phyloP scores from a whole-genome alignment of 148 eudicot genomes.

The Fallopia convolvulus region DNA sequence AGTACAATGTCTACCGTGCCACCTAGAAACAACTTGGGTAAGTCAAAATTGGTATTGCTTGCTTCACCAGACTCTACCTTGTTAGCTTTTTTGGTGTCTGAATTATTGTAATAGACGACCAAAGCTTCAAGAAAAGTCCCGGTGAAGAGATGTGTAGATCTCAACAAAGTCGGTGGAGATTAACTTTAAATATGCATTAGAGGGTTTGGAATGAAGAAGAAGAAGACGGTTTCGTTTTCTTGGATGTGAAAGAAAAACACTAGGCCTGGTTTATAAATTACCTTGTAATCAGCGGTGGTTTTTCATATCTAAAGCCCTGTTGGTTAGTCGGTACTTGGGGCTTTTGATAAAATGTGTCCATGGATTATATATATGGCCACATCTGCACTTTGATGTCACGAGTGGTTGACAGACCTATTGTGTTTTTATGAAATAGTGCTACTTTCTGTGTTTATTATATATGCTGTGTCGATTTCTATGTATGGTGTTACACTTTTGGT shows the following conservation, averaged over 20 bases:
- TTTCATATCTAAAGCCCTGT: not conserved
- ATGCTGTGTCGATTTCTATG: too few relatives aligned
- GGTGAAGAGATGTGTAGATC: not conserved
- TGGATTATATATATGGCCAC: not conserved
- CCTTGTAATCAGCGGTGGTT: not conserved
- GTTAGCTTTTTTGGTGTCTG: not conserved
- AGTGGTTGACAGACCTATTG: not conserved
- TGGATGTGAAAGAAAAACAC: not conserved
- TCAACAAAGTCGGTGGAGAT: not conserved
- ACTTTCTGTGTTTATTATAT: not conserved
- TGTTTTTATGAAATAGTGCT: not conserved
- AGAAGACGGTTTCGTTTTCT: not conserved
- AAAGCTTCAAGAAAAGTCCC: not conserved
- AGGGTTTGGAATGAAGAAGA: not conserved
- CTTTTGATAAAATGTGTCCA: not conserved
- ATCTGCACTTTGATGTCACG: not conserved
- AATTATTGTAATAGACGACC: not conserved
- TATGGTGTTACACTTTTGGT: not conserved
- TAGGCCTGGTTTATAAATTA: not conserved
- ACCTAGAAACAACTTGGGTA: slow-evolving; percentile 16
- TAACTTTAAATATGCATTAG: not conserved
- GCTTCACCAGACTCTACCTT: not conserved
- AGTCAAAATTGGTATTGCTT: not conserved
- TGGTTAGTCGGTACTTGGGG: not conserved
- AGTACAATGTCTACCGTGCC: slow-evolving; percentile 26